Percentiles rank a stretch among this genome's conserved stretches.
Conservation (phyloP, 78 protist species). For the Chrysochromulina tobinii region DNA sequence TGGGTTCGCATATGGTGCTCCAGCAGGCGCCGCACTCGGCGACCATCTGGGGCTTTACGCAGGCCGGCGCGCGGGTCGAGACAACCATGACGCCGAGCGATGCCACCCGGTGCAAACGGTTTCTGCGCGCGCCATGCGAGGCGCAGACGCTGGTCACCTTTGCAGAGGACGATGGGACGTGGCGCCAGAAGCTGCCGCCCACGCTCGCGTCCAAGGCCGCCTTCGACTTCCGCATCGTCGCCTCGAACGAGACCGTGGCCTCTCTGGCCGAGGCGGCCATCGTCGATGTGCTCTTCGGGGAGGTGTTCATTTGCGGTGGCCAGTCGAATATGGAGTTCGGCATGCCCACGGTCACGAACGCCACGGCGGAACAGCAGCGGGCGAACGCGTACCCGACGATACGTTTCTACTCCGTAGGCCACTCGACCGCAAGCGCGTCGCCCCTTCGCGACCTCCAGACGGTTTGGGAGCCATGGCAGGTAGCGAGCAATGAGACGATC, state of each 20-base stretch:
- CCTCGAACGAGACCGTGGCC: neutral
- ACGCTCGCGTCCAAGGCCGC: neutral
- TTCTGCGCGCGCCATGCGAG: no score
- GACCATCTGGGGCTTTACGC: neutral
- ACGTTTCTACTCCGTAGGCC: neutral
- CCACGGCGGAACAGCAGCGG: neutral
- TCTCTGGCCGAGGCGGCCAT: neutral
- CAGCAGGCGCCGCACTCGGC: neutral
- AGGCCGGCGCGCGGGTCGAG: neutral
- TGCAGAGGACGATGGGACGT: neutral
- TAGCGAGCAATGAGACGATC: neutral
- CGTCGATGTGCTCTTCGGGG: neutral
- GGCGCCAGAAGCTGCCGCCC: neutral
- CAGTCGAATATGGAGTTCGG: neutral
- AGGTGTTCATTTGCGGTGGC: neutral
- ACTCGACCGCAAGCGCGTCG: neutral
- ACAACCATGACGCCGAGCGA: neutral
- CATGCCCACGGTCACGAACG: neutral
- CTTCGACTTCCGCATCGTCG: neutral
- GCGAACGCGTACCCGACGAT: neutral
- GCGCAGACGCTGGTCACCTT: neutral
- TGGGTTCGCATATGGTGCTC: conserved; percentile 6
- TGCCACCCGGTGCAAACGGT: no score
- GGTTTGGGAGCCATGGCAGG: neutral
- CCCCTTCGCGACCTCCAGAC: neutral